A percentile compares a stretch with the other conserved stretches of the same genome.
phyloP scores from a whole-genome alignment of 345 rosid species.

The Pugionium cornutum region DNA sequence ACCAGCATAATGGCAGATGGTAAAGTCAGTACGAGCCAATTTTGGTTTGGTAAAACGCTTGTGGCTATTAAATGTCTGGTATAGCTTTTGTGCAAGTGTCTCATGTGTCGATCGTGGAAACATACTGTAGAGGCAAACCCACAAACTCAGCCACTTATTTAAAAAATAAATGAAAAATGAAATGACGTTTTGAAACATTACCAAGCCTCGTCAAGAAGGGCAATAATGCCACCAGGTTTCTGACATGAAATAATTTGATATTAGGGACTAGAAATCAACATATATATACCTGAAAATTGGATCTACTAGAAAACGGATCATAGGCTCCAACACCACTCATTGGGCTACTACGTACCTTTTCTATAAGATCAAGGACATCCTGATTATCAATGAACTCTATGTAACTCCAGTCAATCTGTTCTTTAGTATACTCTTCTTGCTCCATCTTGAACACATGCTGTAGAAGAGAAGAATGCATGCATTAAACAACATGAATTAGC shows the following conservation, averaged over 20 bases:
- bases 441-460: slow-evolving; percentile 99
- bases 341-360: slow-evolving; percentile 62
- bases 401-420: slow-evolving; percentile 98
- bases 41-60: slow-evolving; percentile 93
- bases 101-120: slow-evolving; percentile 97
- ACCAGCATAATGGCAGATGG: slow-evolving; percentile 95
- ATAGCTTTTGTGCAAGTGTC: slow-evolving; percentile 92
- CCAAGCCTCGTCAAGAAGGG: slow-evolving; percentile 99
- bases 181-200: slow-evolving; percentile 38
- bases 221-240: slow-evolving; percentile 99
- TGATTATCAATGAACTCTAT: slow-evolving; percentile 94
- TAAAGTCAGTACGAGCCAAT: slow-evolving; percentile 88
- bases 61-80: slow-evolving; percentile 83
- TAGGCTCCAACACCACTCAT: slow-evolving; percentile 19
- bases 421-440: slow-evolving; percentile 96
- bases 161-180: slow-evolving; percentile 13
- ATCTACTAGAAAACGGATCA: slow-evolving; percentile 2
- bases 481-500: slow-evolving; percentile 7
- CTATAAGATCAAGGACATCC: slow-evolving; percentile 93
- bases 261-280: slow-evolving; percentile 32
- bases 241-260: slow-evolving; percentile 48
- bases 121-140: slow-evolving; percentile 61
- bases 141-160: slow-evolving; percentile 33
- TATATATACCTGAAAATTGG: neutral
- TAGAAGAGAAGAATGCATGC: slow-evolving; percentile 31